These are phyloP conservation scores for Termitomyces sp. DNA, from an alignment of 768 basidiomycete genomes.

Conservation along the genomic window DNA sequence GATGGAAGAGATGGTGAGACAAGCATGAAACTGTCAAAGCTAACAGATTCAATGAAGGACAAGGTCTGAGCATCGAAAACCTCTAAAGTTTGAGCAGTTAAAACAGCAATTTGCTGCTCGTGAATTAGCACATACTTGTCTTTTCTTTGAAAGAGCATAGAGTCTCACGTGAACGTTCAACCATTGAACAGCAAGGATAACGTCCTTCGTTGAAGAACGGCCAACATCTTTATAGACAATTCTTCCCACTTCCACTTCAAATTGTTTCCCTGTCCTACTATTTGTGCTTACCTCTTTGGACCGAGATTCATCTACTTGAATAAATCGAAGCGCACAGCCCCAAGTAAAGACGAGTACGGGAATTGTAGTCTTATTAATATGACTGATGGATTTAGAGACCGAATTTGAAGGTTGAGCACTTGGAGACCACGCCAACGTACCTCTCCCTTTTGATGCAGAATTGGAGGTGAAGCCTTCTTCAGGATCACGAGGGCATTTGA, in stretches of 20 bases:
- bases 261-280: conserved; percentile 54
- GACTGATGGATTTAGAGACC: conserved; percentile 17
- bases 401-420: conserved; percentile 32
- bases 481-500: conserved; percentile 57
- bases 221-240: conserved; percentile 59
- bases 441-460: conserved; percentile 46
- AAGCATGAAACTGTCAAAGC: conserved; percentile 52
- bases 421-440: conserved; percentile 80
- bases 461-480: conserved; percentile 38
- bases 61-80: conserved; percentile 63
- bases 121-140: conserved; percentile 1
- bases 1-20: conserved; percentile 46
- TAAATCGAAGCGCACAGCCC: conserved; percentile 62
- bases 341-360: conserved; percentile 84
- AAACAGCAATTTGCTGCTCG: conserved; percentile 61
- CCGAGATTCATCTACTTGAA: conserved; percentile 61
- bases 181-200: conserved; percentile 80
- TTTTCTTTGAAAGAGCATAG: conserved; percentile 13
- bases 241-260: conserved; percentile 55
- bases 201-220: conserved; percentile 54
- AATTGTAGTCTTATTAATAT: conserved; percentile 10
- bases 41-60: conserved; percentile 56
- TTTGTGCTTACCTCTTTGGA: conserved; percentile 44
- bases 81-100: conserved; percentile 53
- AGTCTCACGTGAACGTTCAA: conserved; percentile 78